These are phyloP conservation scores for Uromyces viciae-fabae DNA, from an alignment of 1,284 basidiomycete genomes.

Conservation along the genomic window DNA sequence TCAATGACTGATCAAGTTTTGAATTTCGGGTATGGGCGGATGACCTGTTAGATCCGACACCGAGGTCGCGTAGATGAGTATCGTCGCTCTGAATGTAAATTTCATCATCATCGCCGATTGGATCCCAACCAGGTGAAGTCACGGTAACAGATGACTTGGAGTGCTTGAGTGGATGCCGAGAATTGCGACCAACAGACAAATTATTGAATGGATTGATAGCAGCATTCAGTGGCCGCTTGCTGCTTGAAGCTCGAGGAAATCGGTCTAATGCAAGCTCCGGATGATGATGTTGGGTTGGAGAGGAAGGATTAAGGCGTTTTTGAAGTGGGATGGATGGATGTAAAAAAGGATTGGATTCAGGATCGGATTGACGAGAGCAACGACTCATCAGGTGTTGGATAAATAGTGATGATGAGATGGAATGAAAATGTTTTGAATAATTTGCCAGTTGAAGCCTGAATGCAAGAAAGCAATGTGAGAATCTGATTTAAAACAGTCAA, in stretches of 20 bases:
- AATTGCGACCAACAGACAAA: not conserved
- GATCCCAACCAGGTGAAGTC: slow-evolving; percentile 35
- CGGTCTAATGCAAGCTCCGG: not conserved
- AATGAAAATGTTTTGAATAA: no score
- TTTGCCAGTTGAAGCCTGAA: no score
- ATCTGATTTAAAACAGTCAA: no score
- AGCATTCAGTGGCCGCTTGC: no score
- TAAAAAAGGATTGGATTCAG: not conserved
- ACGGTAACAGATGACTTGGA: not conserved
- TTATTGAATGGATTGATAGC: not conserved
- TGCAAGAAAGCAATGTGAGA: no score
- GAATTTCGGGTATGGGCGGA: not conserved
- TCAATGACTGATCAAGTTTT: slow-evolving; percentile 12
- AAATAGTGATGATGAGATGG: no score
- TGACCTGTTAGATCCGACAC: not conserved
- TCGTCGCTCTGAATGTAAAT: slow-evolving; percentile 39
- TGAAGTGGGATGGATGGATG: not conserved
- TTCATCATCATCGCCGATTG: slow-evolving; percentile 34
- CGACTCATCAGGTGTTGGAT: no score
- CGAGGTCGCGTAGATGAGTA: not conserved
- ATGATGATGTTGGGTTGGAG: not conserved
- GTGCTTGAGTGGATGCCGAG: not conserved
- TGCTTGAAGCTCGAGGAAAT: not conserved
- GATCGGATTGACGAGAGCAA: not conserved
- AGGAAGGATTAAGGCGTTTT: not conserved